Base-by-base conservation (phyloP, 768 basidiomycete genomes). In the Tricholoma sp. region DNA sequence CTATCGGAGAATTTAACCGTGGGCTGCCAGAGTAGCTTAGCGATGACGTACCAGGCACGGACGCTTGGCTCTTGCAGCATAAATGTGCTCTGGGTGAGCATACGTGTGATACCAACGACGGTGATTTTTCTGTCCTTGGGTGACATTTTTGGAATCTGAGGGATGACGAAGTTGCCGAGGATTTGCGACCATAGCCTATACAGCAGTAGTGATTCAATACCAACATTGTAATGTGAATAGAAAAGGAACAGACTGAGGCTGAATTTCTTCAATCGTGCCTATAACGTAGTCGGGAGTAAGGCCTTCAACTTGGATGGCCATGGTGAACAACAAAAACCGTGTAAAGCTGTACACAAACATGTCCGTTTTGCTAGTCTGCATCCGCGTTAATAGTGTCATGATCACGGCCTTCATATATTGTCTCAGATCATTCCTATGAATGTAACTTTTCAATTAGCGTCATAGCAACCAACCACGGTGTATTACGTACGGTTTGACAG, bases 331-430 rank as follows among this genome's bases (percentile, higher is more conserved):
- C 59, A 95, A 67, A 72, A 96, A 96, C 63, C 82, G 78, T 4
- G 89, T 80, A 66, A 98, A 89, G 50, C 85, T 78, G 68, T 93
- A 90, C 7, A 85, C 84, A 68, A 87, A 98, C 68, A 85, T 89
- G 61, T 94, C 88, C 17, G 94, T 96, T 71, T 94, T 94, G 73
- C 81, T 91, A 18, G 83, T 80, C 63, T 95, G 94, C 76, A 98
- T 79, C 48, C 95, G 80, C 3, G 84, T 95, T 33, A 98, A 76
- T 8, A 98, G 76, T 29, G 86, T 86, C 71, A 95, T 76, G 58
- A 91, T 72, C 18, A 90, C 73, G 8, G 83, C 83, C 59, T 85
- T 86, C 69, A 93, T 80, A 72, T 89, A 94, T 37, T 80, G 84
- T 54, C 80, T 80, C 63, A 96, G 77, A 18, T 81, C 75, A 6